A percentile compares a stretch with the other conserved stretches of the same genome.
Evolutionary conservation across 2,329 filamentous ascomycete species (phyloP).

Genomic region (Gremmenia infestans): DNA sequence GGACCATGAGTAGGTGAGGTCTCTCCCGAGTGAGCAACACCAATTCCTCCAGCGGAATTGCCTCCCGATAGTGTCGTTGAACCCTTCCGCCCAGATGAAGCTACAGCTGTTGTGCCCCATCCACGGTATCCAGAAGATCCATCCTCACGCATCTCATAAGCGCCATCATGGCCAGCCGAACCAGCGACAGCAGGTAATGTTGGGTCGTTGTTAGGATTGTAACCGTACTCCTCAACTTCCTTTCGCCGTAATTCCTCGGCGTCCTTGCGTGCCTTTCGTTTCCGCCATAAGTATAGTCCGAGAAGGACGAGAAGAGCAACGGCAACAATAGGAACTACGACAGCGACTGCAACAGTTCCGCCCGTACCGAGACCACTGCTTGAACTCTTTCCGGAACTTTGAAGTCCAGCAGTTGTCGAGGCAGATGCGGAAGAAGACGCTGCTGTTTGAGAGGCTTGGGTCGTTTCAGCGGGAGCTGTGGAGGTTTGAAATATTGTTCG

Average conservation of each 20-base stretch:
- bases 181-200: slow-evolving; percentile 57
- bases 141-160: slow-evolving; percentile 75
- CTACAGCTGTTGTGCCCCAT: slow-evolving; percentile 75
- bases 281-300: slow-evolving; percentile 81
- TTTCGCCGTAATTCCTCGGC: slow-evolving; percentile 86
- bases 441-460: slow-evolving; percentile 3
- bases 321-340: slow-evolving; percentile 86
- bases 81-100: slow-evolving; percentile 71
- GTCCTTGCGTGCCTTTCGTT: slow-evolving; percentile 77
- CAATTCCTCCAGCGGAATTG: slow-evolving; percentile 45
- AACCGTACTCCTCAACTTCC: slow-evolving; percentile 95
- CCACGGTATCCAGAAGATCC: slow-evolving; percentile 79
- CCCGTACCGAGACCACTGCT: slow-evolving; percentile 44
- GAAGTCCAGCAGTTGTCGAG: slow-evolving; percentile 17
- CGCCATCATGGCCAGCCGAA: slow-evolving; percentile 41
- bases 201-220: slow-evolving; percentile 95
- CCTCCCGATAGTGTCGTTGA: slow-evolving; percentile 87
- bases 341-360: slow-evolving; percentile 83
- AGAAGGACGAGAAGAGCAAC: slow-evolving; percentile 75
- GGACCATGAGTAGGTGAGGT: slow-evolving; percentile 61
- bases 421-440: slow-evolving; percentile 24
- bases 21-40: slow-evolving; percentile 67
- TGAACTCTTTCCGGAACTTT: not conserved
- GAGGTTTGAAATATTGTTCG: slow-evolving; percentile 7
- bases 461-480: slow-evolving; percentile 3